Base-by-base conservation (phyloP, 495 filamentous ascomycete species). In the Immersiella caudata region DNA sequence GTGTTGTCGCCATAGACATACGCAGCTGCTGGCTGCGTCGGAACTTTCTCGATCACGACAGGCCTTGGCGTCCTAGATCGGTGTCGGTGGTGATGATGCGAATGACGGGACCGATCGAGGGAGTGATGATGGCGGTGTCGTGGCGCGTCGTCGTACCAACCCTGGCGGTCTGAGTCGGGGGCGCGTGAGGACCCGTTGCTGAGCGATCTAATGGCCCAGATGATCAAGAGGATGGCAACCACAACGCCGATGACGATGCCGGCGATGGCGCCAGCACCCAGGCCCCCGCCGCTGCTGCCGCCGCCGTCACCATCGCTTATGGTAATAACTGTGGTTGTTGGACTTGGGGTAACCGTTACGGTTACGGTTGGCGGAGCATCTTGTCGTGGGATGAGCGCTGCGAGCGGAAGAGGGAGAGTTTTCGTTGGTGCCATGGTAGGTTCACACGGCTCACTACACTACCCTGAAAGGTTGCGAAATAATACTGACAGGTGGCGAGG, bases 181-280 rank as follows among this genome's bases (percentile, higher is more conserved):
- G 29, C 25, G 12, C 21, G 5, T 20, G 33, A 24, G 29, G 50
- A 11, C 27, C 25, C 14, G 55, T 40, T 24, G 14, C 58, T 50
- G 11, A 65, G 51, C 0, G 66, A 56, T 11, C 46, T 21, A 33
- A 75, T 64, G 58, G 69, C 65, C 72, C 70, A 75, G 67, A 63
- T 68, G 40, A 75, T 26, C 0, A 75, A 64, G 14, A 75, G 64
- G 50, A 75, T 57, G 35, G 65, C 74, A 55, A 69, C 70, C n/a
- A 75, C 64, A 46, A 57, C 58, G 62, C 74, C 74, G 62, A 75
- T 74, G 6, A 75, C 74, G 64, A 75, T 75, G 62, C 74, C 74
- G 6, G 65, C 74, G 21, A 75, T 75, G 40, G 70, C 70, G 29
- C 72, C 72, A 2, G 70, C 33, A 56, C 46, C 61, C 59, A 73